phyloP scores from a whole-genome alignment of 1,284 basidiomycete species.

The Ganoderma resinaceum region DNA sequence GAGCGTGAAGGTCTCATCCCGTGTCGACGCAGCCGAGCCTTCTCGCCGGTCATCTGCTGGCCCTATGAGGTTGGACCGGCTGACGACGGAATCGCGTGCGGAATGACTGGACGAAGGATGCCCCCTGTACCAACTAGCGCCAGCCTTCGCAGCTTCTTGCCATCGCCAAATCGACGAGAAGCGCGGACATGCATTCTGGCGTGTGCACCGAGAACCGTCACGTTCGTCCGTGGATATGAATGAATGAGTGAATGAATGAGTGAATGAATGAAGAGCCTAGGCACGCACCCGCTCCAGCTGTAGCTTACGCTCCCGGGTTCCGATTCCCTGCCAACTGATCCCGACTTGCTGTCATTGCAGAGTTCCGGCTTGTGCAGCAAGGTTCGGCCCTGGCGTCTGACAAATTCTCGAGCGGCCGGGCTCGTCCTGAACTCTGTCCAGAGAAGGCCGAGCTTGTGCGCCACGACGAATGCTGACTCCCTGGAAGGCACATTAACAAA shows the following conservation, averaged over 20 bases:
- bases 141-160: background rate
- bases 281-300: background rate
- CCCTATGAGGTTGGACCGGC: background rate
- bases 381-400: constrained; percentile 14
- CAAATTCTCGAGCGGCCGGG: constrained; percentile 13
- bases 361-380: constrained; percentile 15
- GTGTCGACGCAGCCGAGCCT: background rate
- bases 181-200: constrained; percentile 8
- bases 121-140: background rate
- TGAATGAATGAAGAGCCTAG: constrained; percentile 1
- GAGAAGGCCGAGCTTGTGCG: constrained; percentile 5
- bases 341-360: constrained; percentile 10
- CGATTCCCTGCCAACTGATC: constrained; percentile 1
- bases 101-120: background rate
- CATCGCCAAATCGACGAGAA: constrained; percentile 10
- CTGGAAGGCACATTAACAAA: background rate
- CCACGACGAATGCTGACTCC: background rate
- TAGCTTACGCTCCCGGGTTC: constrained; percentile 5
- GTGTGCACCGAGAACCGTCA: constrained; percentile 1
- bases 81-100: background rate
- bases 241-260: too few relatives aligned
- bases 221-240: background rate
- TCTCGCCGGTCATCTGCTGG: background rate
- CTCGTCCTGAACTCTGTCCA: constrained; percentile 13
- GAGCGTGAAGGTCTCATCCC: background rate